phyloP scores from a whole-genome alignment of 495 filamentous ascomycete species.

The Bathelium albidoporum region DNA sequence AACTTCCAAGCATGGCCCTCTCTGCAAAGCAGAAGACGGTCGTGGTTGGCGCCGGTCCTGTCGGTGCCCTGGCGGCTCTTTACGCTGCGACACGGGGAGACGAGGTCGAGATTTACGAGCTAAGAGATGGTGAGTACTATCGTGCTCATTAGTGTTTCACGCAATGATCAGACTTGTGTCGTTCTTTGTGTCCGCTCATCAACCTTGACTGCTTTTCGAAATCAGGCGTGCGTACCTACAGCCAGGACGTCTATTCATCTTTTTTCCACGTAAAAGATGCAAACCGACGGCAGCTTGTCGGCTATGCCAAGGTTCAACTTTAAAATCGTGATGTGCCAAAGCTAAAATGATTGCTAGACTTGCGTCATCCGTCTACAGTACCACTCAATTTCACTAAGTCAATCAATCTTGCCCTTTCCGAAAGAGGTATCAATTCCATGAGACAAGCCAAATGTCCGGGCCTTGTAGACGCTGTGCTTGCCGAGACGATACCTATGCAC shows the following conservation, averaged over 20 bases:
- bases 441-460: conserved; percentile 49
- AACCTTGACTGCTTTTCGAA: too few relatives aligned
- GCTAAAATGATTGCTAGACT: conserved; percentile 46
- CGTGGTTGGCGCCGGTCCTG: conserved; percentile 83
- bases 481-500: conserved; percentile 78
- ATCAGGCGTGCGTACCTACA: too few relatives aligned
- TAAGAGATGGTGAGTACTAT: conserved; percentile 67
- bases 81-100: conserved; percentile 83
- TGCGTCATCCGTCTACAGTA: conserved; percentile 70
- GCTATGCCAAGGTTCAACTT: too few relatives aligned
- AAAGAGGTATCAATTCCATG: conserved; percentile 87
- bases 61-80: conserved; percentile 81
- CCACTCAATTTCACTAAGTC: conserved; percentile 95
- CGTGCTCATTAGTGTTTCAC: too few relatives aligned
- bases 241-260: too few relatives aligned
- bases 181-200: too few relatives aligned
- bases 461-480: conserved; percentile 62
- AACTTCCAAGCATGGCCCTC: conserved; percentile 10
- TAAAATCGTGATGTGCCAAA: background rate
- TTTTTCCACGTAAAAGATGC: background rate
- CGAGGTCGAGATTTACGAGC: conserved; percentile 88
- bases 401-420: conserved; percentile 91
- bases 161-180: too few relatives aligned
- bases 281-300: too few relatives aligned
- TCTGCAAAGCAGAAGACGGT: conserved; percentile 53